Conservation (phyloP, 192 early-diverging fungal species). For the Backusella tarrabulga region DNA sequence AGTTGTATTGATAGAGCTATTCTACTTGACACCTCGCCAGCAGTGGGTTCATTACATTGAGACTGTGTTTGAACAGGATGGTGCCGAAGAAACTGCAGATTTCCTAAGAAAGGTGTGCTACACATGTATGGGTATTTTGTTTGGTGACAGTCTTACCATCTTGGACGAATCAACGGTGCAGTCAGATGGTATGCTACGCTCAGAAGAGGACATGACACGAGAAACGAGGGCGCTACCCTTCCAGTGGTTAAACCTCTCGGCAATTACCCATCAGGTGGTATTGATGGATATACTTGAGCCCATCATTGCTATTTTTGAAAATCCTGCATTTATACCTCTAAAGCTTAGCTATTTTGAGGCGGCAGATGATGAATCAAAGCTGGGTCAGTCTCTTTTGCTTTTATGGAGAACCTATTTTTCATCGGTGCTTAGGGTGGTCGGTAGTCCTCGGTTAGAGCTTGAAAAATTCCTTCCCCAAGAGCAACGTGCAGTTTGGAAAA, state of each 20-base stretch:
- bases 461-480: conserved; percentile 57
- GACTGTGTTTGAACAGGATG: conserved; percentile 11
- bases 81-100: conserved; percentile 11
- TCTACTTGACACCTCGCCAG: conserved; percentile 28
- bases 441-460: conserved; percentile 53
- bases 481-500: conserved; percentile 51
- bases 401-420: conserved; percentile 32
- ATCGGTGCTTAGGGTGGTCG: conserved; percentile 48
- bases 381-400: background rate
- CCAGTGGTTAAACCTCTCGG: conserved; percentile 41
- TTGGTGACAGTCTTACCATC: conserved; percentile 22
- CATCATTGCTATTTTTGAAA: conserved; percentile 15
- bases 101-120: conserved; percentile 24
- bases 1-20: conserved; percentile 31
- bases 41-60: conserved; percentile 24
- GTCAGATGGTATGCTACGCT: background rate
- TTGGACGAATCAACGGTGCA: background rate
- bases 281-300: conserved; percentile 28
- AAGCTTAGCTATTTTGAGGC: background rate
- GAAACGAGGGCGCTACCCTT: conserved; percentile 14
- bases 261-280: conserved; percentile 42
- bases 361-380: background rate
- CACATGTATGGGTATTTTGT: conserved; percentile 29
- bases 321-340: conserved; percentile 22
- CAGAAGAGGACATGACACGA: conserved; percentile 6